A percentile compares a stretch with the other conserved stretches of the same genome.
Conservation (phyloP, 139 green algal genomes). For the Pseudopediastrum boryanum region DNA sequence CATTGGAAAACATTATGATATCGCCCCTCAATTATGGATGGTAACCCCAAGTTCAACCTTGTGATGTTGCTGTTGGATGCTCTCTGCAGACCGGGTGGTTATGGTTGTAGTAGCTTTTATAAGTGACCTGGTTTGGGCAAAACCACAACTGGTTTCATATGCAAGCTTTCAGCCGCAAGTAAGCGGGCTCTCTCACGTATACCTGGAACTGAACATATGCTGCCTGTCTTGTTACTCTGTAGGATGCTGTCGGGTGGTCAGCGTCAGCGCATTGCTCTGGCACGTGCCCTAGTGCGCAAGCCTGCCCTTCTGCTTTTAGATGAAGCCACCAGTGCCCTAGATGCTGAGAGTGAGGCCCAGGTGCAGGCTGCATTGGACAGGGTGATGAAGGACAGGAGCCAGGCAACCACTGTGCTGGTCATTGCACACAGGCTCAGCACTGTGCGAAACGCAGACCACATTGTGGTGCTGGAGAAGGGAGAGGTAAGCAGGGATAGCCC, state of each 20-base stretch:
- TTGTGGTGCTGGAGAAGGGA: constrained; percentile 74
- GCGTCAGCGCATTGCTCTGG: constrained; percentile 69
- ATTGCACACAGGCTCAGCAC: constrained; percentile 85
- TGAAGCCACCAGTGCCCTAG: constrained; percentile 62
- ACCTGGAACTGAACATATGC: no score
- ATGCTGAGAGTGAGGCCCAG: constrained; percentile 49
- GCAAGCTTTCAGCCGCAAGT: no score
- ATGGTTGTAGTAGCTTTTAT: no score
- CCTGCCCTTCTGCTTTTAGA: constrained; percentile 72
- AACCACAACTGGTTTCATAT: no score
- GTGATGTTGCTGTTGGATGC: no score
- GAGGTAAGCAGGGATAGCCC: constrained; percentile 47
- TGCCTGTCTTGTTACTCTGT: background rate
- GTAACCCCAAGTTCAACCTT: no score
- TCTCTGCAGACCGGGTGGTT: no score
- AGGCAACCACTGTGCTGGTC: constrained; percentile 68
- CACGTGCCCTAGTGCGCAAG: constrained; percentile 58
- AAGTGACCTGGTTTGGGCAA: no score
- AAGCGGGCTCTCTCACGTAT: no score
- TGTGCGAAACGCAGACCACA: constrained; percentile 75
- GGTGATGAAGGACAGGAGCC: constrained; percentile 3
- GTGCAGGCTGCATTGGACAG: constrained; percentile 58
- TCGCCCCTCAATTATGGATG: no score
- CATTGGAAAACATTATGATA: no score
- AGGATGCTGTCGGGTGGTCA: constrained; percentile 77